Evolutionary conservation across 495 filamentous ascomycete genomes (phyloP).

Genomic region (Talaromyces trachyspermus): DNA sequence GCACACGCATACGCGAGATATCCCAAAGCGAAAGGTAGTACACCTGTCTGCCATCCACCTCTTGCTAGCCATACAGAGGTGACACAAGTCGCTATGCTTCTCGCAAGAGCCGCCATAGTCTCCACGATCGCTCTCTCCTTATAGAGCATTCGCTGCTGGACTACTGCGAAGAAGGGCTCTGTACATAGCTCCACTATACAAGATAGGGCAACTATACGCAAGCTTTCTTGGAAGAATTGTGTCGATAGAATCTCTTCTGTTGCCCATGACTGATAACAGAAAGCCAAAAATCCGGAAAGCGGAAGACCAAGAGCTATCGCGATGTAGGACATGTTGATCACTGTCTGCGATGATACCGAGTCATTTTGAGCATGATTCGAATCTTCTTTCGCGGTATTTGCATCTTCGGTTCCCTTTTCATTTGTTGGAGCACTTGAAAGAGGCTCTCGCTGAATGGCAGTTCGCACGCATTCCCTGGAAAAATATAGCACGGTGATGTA

Average conservation of each 20-base stretch:
- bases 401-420: constrained; percentile 10
- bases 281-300: constrained; percentile 51
- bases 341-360: constrained; percentile 48
- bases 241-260: constrained; percentile 44
- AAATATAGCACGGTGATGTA: constrained; percentile 86
- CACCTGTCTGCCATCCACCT: constrained; percentile 48
- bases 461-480: constrained; percentile 77
- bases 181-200: constrained; percentile 70
- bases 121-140: constrained; percentile 74
- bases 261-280: constrained; percentile 55
- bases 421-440: constrained; percentile 13
- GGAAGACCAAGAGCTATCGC: constrained; percentile 62
- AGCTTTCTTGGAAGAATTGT: constrained; percentile 53
- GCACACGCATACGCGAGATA: constrained; percentile 68
- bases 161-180: constrained; percentile 79
- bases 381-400: not conserved
- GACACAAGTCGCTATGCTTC: constrained; percentile 65
- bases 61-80: constrained; percentile 51
- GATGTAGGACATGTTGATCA: constrained; percentile 83
- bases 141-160: constrained; percentile 74
- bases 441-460: constrained; percentile 76
- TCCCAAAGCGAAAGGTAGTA: constrained; percentile 83
- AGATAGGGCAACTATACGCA: constrained; percentile 66
- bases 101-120: constrained; percentile 63
- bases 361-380: constrained; percentile 12